phyloP scores from a whole-genome alignment of 2,329 filamentous ascomycete genomes.

The Neofusicoccum parvum region DNA sequence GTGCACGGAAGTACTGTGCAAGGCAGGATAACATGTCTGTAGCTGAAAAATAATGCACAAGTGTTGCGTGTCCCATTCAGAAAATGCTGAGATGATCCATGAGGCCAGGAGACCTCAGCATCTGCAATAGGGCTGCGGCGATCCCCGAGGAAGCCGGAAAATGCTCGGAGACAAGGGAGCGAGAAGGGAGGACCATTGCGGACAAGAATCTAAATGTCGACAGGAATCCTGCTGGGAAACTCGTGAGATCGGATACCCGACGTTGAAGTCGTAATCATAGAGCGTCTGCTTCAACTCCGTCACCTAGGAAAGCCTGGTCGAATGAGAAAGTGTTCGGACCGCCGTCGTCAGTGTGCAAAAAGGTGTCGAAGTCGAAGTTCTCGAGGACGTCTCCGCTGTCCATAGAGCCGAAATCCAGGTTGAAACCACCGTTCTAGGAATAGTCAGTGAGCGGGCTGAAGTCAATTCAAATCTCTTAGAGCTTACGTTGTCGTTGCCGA shows the following conservation, averaged over 20 bases:
- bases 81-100: neutral
- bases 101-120: neutral
- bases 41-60: constrained; percentile 14
- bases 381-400: constrained; percentile 66
- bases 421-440: constrained; percentile 37
- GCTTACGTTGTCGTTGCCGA: constrained; percentile 40
- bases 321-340: constrained; percentile 1
- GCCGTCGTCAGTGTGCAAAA: constrained; percentile 58
- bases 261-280: constrained; percentile 10
- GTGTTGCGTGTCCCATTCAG: neutral
- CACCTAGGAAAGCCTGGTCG: constrained; percentile 5
- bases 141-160: neutral
- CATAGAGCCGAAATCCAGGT: constrained; percentile 46
- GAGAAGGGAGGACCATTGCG: constrained; percentile 11
- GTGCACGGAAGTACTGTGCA: constrained; percentile 9
- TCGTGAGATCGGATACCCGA: constrained; percentile 16
- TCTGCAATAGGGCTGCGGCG: neutral
- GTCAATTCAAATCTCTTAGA: neutral
- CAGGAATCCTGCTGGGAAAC: constrained; percentile 2
- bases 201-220: constrained; percentile 16
- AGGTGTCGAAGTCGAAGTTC: constrained; percentile 69
- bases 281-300: constrained; percentile 16
- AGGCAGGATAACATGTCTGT: constrained; percentile 17
- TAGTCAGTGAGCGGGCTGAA: constrained; percentile 30
- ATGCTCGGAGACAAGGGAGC: constrained; percentile 7